Percentiles rank a stretch among this genome's conserved stretches.
Conservation (phyloP, 768 basidiomycete species). For the Rhodotorula kratochvilovae region DNA sequence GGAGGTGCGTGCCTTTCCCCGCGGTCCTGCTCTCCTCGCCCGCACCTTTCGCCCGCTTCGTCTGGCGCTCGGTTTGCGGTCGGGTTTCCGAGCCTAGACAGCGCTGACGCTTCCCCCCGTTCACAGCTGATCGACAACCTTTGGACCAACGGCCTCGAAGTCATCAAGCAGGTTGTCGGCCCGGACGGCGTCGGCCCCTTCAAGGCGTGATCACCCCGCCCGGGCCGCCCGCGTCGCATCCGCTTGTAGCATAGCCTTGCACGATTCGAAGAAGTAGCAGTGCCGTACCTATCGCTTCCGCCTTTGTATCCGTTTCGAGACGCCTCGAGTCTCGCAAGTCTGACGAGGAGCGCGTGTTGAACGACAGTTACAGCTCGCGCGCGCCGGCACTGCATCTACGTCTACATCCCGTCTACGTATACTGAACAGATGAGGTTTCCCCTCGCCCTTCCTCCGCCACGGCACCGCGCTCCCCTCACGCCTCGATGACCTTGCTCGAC, state of each 20-base stretch:
- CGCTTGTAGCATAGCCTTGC: neutral
- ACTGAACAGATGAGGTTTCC: neutral
- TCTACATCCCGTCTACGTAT: neutral
- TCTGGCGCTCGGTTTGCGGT: too few relatives aligned
- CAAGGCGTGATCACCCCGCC: neutral
- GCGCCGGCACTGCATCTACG: neutral
- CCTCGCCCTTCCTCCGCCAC: accelerated
- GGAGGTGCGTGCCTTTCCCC: slow-evolving; percentile 5
- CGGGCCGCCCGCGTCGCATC: too few relatives aligned
- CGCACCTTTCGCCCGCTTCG: too few relatives aligned
- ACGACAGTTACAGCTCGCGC: neutral
- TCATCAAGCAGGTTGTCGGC: slow-evolving; percentile 22
- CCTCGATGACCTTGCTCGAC: neutral
- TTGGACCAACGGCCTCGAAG: slow-evolving; percentile 12
- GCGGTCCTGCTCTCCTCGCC: neutral
- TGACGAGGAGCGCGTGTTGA: neutral
- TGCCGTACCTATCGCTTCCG: neutral
- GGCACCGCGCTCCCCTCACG: neutral
- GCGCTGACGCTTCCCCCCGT: too few relatives aligned
- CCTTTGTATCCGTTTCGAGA: neutral
- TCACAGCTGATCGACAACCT: slow-evolving; percentile 38
- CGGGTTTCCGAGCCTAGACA: too few relatives aligned
- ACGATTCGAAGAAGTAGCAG: neutral
- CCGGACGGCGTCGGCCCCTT: slow-evolving; percentile 7
- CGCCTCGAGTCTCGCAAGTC: too few relatives aligned